Evolutionary conservation across 2,329 filamentous ascomycete species (phyloP), one percentile per base, ranked within the genome.

Genomic region (Calonectria pseudoturangicola): DNA sequence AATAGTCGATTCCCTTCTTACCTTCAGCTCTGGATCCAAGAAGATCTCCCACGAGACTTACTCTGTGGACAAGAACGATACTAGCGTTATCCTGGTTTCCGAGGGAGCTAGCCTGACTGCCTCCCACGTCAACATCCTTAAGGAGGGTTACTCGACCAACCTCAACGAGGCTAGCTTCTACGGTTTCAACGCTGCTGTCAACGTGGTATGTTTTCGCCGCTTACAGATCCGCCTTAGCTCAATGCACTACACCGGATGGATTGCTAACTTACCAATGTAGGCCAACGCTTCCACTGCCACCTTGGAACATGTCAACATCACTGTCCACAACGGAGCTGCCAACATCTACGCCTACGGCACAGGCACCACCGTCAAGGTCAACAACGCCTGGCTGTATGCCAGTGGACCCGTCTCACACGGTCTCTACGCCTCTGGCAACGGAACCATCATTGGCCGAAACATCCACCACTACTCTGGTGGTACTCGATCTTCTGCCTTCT

Each of bases 111-210:
- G 27, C 28, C 47, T 72, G 25, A 50, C 47, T 18, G 56, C 66
- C 18, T 58, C 48, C 5, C 58, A 72, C 25, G 65, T 72, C 28
- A 41, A 68, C 30, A 69, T 69, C 5, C 4, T 65, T 21, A 72
- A 72, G 45, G n/a, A 28, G 21, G 70, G 70, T 1, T 72, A 72
- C 58, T 68, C 70, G 2, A 64, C 43, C 41, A 72, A 72, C 70
- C 70, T 72, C 30, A 68, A 72, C 65, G 66, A 68, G 30, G 70
- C 70, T 27, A 72, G 70, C 25, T 72, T 72, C 58, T 72, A 60
- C 39, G 70, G 70, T 12, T 72, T 72, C 50, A 72, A 72, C 10
- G 56, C 70, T 28, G 70, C 70, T 15, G 41, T 72, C 48, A 72
- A 72, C 21, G 65, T 72, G 39, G 70, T 72, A 56, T 16, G 70